Conservation (phyloP, 768 basidiomycete species). For the Phaffia tasmanica region DNA sequence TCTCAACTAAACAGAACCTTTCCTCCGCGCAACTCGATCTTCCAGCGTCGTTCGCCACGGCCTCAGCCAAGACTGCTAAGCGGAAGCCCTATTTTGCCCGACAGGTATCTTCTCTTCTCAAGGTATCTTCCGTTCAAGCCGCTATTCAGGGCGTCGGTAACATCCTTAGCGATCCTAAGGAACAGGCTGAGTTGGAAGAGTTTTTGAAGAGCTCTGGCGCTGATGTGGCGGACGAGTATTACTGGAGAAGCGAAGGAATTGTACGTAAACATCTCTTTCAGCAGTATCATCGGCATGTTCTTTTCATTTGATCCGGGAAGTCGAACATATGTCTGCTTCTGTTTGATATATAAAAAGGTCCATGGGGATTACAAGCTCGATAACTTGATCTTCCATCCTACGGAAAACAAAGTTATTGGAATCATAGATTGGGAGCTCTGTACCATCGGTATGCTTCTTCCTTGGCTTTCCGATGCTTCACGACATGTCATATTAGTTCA, state of each 20-base stretch:
- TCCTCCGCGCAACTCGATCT: conserved; percentile 55
- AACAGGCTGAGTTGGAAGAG: conserved; percentile 9
- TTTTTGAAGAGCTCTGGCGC: background rate
- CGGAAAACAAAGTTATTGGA: conserved; percentile 81
- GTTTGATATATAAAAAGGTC: background rate
- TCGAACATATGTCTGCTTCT: no score
- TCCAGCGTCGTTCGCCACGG: conserved; percentile 52
- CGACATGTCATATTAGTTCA: background rate
- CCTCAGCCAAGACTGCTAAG: no score
- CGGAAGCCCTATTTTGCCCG: conserved; percentile 75
- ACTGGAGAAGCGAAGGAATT: conserved; percentile 46
- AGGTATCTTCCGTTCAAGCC: conserved; percentile 70
- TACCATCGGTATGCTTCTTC: conserved; percentile 64
- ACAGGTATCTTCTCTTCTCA: conserved; percentile 78
- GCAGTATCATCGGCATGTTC: conserved; percentile 49
- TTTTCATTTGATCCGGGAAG: conserved; percentile 46
- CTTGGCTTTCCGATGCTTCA: background rate
- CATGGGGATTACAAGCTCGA: conserved; percentile 99
- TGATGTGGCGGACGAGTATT: background rate
- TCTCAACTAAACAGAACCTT: background rate
- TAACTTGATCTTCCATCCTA: conserved; percentile 82
- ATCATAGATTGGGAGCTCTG: conserved; percentile 97
- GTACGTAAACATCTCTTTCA: conserved; percentile 62
- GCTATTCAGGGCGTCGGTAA: conserved; percentile 56
- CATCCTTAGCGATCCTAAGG: conserved; percentile 39